Percentiles rank a stretch among this genome's conserved stretches.
Evolutionary conservation across 1,284 basidiomycete genomes (phyloP).

Genomic region (Xanthoconium separans): DNA sequence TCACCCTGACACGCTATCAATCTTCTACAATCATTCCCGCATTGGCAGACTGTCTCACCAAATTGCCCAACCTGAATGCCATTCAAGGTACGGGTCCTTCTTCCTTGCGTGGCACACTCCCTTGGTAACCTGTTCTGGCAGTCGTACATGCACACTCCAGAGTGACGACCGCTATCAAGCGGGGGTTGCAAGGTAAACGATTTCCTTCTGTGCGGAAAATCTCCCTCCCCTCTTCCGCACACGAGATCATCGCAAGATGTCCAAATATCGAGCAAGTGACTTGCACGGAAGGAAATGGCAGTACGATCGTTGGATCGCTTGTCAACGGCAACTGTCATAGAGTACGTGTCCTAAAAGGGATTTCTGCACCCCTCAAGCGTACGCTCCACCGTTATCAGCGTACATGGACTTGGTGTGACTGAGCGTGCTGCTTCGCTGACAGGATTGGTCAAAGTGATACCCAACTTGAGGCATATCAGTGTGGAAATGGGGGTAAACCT

Average conservation of each 20-base stretch:
- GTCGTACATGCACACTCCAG: constrained; percentile 9
- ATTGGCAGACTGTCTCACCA: constrained; percentile 32
- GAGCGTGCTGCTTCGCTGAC: constrained; percentile 1
- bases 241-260: constrained; percentile 36
- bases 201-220: constrained; percentile 32
- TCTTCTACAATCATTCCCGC: constrained; percentile 23
- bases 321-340: constrained; percentile 3
- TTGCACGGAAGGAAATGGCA: constrained; percentile 15
- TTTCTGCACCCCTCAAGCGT: not conserved
- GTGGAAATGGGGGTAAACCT: not conserved
- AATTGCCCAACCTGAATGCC: constrained; percentile 35
- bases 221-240: constrained; percentile 27
- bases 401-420: not conserved
- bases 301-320: constrained; percentile 11
- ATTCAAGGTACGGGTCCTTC: constrained; percentile 21
- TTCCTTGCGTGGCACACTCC: not conserved
- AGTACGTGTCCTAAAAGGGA: constrained; percentile 11
- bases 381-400: constrained; percentile 12
- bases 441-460: constrained; percentile 6
- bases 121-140: not conserved
- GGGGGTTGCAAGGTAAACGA: constrained; percentile 22
- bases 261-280: constrained; percentile 28
- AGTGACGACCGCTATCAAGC: constrained; percentile 31
- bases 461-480: constrained; percentile 3
- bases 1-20: constrained; percentile 15